phyloP scores from a whole-genome alignment of 441 rosid species.

The Euphorbia corollata region DNA sequence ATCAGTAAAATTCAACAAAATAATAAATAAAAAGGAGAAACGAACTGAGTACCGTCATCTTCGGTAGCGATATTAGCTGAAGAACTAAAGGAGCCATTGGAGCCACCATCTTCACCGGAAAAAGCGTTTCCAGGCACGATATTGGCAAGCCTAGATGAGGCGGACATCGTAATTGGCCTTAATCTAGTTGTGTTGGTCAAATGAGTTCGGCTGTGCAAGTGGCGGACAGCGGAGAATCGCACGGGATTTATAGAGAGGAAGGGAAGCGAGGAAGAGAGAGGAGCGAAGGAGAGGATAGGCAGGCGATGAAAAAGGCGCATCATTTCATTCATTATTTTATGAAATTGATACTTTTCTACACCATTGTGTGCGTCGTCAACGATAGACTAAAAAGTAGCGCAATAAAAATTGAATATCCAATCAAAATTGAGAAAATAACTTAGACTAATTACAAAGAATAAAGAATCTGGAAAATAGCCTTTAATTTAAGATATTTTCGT shows the following conservation, averaged over 20 bases:
- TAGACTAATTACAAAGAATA: background rate
- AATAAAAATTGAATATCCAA: conserved; percentile 2
- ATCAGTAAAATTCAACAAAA: background rate
- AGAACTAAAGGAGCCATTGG: too few species aligned
- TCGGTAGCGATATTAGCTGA: conserved; percentile 19
- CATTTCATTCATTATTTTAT: conserved; percentile 17
- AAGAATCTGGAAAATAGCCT: conserved; percentile 1
- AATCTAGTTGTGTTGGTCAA: conserved; percentile 10
- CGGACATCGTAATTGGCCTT: conserved; percentile 18
- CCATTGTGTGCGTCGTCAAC: background rate
- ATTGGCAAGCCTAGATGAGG: conserved; percentile 35
- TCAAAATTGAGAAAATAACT: background rate
- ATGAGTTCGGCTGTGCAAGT: conserved; percentile 30
- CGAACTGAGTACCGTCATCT: conserved; percentile 41
- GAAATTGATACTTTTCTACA: background rate
- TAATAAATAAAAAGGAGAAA: background rate
- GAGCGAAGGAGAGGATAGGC: conserved; percentile 26
- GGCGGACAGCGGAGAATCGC: conserved; percentile 24
- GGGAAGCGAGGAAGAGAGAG: conserved; percentile 24
- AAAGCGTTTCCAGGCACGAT: conserved; percentile 35
- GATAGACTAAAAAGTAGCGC: conserved; percentile 1
- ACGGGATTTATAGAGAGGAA: conserved; percentile 19
- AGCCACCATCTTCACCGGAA: conserved; percentile 36
- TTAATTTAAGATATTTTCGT: background rate
- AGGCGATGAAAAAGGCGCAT: conserved; percentile 42